Evolutionary conservation across 2,329 filamentous ascomycete species (phyloP), one percentile per base, ranked within the genome.

Genomic region (Fusarium sp.): DNA sequence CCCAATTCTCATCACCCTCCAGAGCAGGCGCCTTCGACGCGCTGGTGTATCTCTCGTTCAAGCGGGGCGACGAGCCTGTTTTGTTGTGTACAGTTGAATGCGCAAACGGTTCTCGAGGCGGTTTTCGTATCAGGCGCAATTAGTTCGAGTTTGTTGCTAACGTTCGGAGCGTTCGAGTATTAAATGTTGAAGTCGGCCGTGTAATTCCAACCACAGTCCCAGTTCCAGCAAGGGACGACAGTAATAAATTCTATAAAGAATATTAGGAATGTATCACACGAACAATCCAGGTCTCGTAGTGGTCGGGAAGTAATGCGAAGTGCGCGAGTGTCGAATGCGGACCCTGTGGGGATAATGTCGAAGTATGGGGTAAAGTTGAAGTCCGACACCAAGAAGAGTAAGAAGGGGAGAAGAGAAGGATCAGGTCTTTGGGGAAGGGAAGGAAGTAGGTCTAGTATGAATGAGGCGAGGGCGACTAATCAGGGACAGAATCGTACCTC

Each of bases 291-390:
- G n/a, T 64, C 36, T 66, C 46, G 50, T 58, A 28, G 57, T 54
- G 40, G 55, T 50, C 26, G 57, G 36, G 43, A 31, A 61, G 65
- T 36, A 53, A 46, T 53, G 60, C 39, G 64, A 55, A 51, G 50
- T 58, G 55, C 42, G 42, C 50, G 63, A 45, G 34, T 49, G 51
- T 66, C 50, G 58, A 57, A 55, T 60, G 69, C 69, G 68, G 72
- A 67, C 51, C 71, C 68, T 72, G 73, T 75, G 73, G 73, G 63
- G 73, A 71, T 58, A 31, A 43, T 33, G 58, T 60, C 50, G 48
- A 59, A 75, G 63, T 75, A 75, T 75, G 73, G 73, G 73, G 73
- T 75, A 73, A 52, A 63, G 60, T 45, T 60, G 60, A 61, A 39
- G 55, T 51, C 54, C 46, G 42, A 56, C 46, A 58, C 70, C 26